Base-by-base conservation (phyloP, 1,284 basidiomycete genomes). In the Pholiota adiposa region DNA sequence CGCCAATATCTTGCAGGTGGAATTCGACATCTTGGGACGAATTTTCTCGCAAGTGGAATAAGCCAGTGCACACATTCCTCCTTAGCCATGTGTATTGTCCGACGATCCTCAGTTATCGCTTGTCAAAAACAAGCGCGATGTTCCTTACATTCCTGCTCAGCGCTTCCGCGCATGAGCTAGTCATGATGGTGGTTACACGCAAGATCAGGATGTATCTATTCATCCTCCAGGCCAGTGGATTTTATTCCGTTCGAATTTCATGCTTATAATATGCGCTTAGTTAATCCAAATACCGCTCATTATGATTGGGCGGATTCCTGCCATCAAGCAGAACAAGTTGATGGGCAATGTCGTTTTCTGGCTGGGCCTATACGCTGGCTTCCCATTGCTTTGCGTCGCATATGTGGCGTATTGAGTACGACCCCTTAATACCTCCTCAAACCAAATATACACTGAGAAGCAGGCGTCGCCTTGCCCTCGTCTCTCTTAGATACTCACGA, bases 1-100 rank as follows among this genome's bases (percentile, higher is more conserved):
- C 41, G 8, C 29, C 8, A 18, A 16, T 14, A 34, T 2, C 14
- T 19, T 40, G 12, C 51, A 73, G 86, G 91, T 98, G 97, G 97
- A 99, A 98, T 77, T 93, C 94, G 1, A 95, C 92, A 0, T 92
- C 92, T 2, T 97, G 94, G 91, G 97, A 98, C 70, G 94, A 98
- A 73, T 99, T 97, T 75, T 91, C 94, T 5, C 88, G 96, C 51
- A 96, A 96, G 77, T 97, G 96, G 96, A 97, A 97, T 78, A 94
- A 92, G 67, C 84, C 88, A 8, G 90, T 96, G n/a, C 87, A 98
- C 72, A 88, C 88, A 2, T 98, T 98, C 83, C 84, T 99, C 21
- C 83, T 98, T 9, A 87, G 94, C 18, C 97, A 99, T 73, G 96
- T 99, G 27, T 99, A 97, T 68, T 91, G 94, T 3, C 90, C 93